Base-by-base conservation (phyloP, 371 early-diverging fungal genomes). In the Mortierella polycephala region DNA sequence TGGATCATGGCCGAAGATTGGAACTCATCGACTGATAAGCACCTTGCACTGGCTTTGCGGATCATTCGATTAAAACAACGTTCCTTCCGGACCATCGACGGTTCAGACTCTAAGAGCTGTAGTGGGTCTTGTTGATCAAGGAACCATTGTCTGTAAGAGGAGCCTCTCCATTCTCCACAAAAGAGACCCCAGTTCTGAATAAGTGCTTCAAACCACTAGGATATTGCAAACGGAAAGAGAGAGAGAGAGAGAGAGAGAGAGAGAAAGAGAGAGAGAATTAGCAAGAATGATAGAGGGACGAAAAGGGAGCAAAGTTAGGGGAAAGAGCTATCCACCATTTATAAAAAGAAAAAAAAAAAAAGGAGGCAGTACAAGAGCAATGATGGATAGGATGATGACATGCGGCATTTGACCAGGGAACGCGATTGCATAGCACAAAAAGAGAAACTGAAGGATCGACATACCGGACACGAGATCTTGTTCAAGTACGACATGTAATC, bases 381-480 rank as follows among this genome's bases (percentile, higher is more conserved):
- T 21, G 46, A 37, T 41, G 47, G 30, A 45, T 23, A 13, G n/a
- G 37, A 30, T 30, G 30, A 30, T 30, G 30, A 30, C 30, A 30
- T 30, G 30, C 4, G 30, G 30, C 30, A 30, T 30, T 30, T 2
- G 30, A 30, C 30, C 57, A 52, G 37, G 42, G 53, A 20, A 52
- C 53, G 37, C 5, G 14, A 56, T 37, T 8, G 44, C 37, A 54
- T 46, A 30, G 16, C 41, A n/a, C 44, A 21, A 1, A 16, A 21
- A 14, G n/a, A 60, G 23, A 7, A 39, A 8, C 30, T 4, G 44
- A 21, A 13, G 5, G 0, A 2, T 11, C 12, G 18, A 68, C 73
- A 61, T 79, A 79, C 79, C n/a, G 65, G 66, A 18, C 73, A 69
- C 7, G 79, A 79, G 57, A 79, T 58, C 46, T 72, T 71, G 73